Evolutionary conservation across 179 eudicot species (phyloP).

Genomic region (Gypsophila paniculata): DNA sequence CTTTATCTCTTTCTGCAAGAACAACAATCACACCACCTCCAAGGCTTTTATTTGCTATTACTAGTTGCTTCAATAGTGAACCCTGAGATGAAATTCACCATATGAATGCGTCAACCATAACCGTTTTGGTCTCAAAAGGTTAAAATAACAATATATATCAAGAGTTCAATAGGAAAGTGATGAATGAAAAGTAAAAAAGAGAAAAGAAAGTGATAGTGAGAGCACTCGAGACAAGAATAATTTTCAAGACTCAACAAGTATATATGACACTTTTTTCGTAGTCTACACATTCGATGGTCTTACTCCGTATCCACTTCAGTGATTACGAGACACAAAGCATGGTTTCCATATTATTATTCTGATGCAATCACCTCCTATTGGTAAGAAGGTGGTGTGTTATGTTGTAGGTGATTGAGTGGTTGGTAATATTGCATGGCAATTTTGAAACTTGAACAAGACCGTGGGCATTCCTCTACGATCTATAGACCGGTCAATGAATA

Average conservation of each 20-base stretch:
- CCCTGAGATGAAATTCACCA: slow-evolving; percentile 47
- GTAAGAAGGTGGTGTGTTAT: not conserved
- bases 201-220: not conserved
- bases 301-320: not conserved
- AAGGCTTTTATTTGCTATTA: slow-evolving; percentile 89
- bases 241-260: too few species aligned
- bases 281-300: not conserved
- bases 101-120: not conserved
- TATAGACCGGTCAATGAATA: too few species aligned
- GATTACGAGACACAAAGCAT: not conserved
- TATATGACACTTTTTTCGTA: not conserved
- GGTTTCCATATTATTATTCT: not conserved
- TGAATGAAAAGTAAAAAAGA: not conserved
- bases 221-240: not conserved
- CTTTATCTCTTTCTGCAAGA: slow-evolving; percentile 93
- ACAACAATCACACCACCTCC: slow-evolving; percentile 93
- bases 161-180: not conserved
- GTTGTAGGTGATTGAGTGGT: not conserved
- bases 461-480: too few species aligned
- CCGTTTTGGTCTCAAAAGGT: not conserved
- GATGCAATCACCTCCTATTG: not conserved
- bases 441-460: not conserved
- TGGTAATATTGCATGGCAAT: not conserved
- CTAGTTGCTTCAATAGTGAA: slow-evolving; percentile 87
- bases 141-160: not conserved